Evolutionary conservation across 2,329 filamentous ascomycete genomes (phyloP).

Genomic region (Fusarium euwallaceae): DNA sequence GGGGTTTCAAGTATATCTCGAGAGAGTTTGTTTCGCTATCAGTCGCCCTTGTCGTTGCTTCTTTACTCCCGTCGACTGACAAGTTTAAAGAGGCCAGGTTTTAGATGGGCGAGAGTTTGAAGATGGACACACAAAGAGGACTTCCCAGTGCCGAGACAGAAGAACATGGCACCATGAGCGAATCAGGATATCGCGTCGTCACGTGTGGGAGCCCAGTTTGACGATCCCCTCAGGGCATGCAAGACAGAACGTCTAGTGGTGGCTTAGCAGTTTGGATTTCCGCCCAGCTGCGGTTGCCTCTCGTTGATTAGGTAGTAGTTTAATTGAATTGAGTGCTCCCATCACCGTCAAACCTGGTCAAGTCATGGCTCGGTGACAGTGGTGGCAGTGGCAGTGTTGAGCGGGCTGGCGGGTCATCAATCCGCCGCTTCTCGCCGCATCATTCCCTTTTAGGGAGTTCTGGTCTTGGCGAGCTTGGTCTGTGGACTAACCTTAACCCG

Average conservation of each 20-base stretch:
- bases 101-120: not conserved
- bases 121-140: conserved; percentile 8
- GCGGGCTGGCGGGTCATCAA: conserved; percentile 48
- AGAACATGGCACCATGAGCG: conserved; percentile 23
- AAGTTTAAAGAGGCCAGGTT: conserved; percentile 3
- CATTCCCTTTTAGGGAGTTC: conserved; percentile 27
- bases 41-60: not conserved
- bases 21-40: not conserved
- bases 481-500: conserved; percentile 8
- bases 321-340: not conserved
- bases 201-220: conserved; percentile 37
- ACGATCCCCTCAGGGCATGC: conserved; percentile 16
- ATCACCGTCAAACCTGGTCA: not conserved
- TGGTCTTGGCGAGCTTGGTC: not conserved
- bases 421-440: conserved; percentile 45
- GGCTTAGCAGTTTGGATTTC: conserved; percentile 17
- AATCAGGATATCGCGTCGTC: conserved; percentile 38
- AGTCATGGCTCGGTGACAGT: conserved; percentile 12
- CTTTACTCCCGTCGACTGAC: not conserved
- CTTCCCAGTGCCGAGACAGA: conserved; percentile 2
- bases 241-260: not conserved
- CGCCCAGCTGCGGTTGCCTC: conserved; percentile 18
- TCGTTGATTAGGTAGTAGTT: not conserved
- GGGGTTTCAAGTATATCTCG: not conserved
- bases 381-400: conserved; percentile 21